phyloP scores from a whole-genome alignment of 208 protist genomes.

The Naegleria fowleri region DNA sequence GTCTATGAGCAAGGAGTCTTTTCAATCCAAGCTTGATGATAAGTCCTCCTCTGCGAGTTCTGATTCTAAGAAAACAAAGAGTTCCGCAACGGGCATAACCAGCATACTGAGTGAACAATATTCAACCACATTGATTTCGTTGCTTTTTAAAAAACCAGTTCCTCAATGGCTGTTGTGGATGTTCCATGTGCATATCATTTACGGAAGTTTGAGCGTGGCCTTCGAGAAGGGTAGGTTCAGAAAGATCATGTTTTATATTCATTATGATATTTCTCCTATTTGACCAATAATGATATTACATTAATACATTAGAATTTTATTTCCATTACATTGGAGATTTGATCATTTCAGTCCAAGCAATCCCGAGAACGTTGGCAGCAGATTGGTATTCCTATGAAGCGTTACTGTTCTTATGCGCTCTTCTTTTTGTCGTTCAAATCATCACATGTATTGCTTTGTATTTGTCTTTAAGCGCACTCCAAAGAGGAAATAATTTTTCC shows the following conservation, averaged over 20 bases:
- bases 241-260: too few species aligned
- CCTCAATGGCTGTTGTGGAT: background rate
- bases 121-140: background rate
- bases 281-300: too few species aligned
- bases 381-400: background rate
- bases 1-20: too few species aligned
- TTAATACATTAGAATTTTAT: background rate
- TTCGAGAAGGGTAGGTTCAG: background rate
- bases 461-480: background rate
- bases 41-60: too few species aligned
- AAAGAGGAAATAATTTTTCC: background rate
- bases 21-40: too few species aligned
- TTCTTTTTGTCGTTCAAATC: background rate
- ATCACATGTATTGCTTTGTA: background rate
- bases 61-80: background rate
- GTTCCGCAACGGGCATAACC: background rate
- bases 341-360: background rate
- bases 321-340: background rate
- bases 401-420: background rate
- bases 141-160: background rate
- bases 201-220: background rate
- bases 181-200: background rate
- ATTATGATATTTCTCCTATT: too few species aligned
- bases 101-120: background rate
- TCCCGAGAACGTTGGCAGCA: background rate